These are phyloP conservation scores for Thielaviopsis cerberus DNA, from an alignment of 2,329 filamentous ascomycete species.

Conservation along the genomic window DNA sequence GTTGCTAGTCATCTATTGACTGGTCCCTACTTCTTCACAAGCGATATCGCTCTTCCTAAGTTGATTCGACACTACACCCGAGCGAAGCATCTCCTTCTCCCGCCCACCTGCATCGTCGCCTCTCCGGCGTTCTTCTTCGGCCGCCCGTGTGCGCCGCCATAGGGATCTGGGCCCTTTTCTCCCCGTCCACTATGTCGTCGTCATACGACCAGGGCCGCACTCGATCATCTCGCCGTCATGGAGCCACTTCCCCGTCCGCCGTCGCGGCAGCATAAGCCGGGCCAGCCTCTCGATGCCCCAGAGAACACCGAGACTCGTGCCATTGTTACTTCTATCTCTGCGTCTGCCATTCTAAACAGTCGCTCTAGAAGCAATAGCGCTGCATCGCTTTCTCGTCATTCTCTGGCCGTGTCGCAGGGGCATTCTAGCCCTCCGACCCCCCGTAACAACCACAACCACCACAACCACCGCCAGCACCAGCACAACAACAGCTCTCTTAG, in stretches of 20 bases:
- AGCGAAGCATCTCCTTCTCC: not conserved
- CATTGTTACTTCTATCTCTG: not conserved
- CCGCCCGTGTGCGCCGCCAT: conserved; percentile 9
- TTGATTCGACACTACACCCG: not conserved
- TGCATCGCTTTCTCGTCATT: conserved; percentile 3
- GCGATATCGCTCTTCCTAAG: not conserved
- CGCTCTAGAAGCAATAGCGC: not conserved
- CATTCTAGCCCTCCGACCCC: conserved; percentile 7
- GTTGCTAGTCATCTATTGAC: not conserved
- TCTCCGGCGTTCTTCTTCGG: not conserved
- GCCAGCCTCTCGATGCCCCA: conserved; percentile 9
- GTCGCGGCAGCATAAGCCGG: conserved; percentile 12
- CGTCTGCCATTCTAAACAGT: not conserved
- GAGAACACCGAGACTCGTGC: not conserved
- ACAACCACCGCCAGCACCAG: not conserved
- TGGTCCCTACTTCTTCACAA: not conserved
- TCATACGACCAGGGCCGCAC: conserved; percentile 12
- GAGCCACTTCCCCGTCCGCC: conserved; percentile 12
- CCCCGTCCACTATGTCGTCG: conserved; percentile 11
- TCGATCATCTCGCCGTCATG: conserved; percentile 11
- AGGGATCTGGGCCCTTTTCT: conserved; percentile 7
- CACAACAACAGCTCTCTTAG: conserved; percentile 1
- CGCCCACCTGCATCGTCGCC: not conserved
- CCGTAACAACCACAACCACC: conserved; percentile 5
- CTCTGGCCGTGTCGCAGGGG: conserved; percentile 4